Evolutionary conservation across 1,139 yeast species (phyloP).

Genomic region (Candida mesenterica): DNA sequence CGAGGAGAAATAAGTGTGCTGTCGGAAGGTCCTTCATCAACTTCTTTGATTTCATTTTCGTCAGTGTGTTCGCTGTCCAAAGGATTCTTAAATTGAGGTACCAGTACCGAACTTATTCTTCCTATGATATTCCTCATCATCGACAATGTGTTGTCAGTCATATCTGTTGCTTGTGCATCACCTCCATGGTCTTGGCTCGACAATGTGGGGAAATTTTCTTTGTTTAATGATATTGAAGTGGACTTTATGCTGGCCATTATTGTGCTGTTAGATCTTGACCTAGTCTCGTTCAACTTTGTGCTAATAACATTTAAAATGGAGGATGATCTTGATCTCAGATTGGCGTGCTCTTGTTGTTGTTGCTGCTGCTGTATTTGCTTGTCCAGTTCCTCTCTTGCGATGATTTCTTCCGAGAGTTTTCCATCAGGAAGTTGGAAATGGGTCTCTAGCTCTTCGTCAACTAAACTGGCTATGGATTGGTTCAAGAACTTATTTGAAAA

Average conservation of each 20-base stretch:
- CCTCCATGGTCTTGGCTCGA: slow-evolving; percentile 15
- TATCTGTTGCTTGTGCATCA: slow-evolving; percentile 11
- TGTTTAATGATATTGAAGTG: slow-evolving; percentile 18
- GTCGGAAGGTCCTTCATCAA: no score
- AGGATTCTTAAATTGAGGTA: slow-evolving; percentile 14
- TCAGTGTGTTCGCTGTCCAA: slow-evolving; percentile 8
- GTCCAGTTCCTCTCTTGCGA: slow-evolving; percentile 16
- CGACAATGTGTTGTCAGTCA: slow-evolving; percentile 18
- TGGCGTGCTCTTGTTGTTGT: neutral
- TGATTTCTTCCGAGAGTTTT: slow-evolving; percentile 20
- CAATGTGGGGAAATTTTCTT: slow-evolving; percentile 31
- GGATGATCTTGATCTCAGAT: slow-evolving; percentile 35
- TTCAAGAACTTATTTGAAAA: slow-evolving; percentile 11
- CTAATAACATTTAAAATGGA: slow-evolving; percentile 40
- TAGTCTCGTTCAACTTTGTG: slow-evolving; percentile 28
- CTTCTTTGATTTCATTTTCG: slow-evolving; percentile 9
- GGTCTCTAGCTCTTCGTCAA: slow-evolving; percentile 31
- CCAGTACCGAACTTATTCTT: slow-evolving; percentile 32
- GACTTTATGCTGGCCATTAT: no score
- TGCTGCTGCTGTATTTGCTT: slow-evolving; percentile 12
- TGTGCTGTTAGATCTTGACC: slow-evolving; percentile 38
- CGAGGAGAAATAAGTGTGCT: slow-evolving; percentile 12
- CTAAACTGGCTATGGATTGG: slow-evolving; percentile 21
- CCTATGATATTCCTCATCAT: slow-evolving; percentile 40
- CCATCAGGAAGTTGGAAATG: slow-evolving; percentile 35